Percentiles rank a stretch among this genome's conserved stretches.
Evolutionary conservation across 2,329 filamentous ascomycete species (phyloP).

Genomic region (Neurospora crassa): DNA sequence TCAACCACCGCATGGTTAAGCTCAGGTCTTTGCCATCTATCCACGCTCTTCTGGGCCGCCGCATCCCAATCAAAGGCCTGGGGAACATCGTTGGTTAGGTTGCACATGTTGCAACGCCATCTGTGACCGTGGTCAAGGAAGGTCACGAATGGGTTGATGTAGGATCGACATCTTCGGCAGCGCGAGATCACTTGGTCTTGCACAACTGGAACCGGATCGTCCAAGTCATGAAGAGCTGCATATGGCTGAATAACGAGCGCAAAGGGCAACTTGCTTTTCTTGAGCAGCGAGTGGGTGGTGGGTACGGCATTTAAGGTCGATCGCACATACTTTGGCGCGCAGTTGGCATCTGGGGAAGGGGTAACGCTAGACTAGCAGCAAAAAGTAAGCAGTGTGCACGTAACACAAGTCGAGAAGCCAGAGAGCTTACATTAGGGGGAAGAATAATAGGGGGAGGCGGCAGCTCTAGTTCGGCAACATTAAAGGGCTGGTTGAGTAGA

Average conservation of each 20-base stretch:
- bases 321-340: constrained; percentile 85
- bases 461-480: constrained; percentile 83
- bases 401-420: not conserved
- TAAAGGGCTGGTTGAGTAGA: constrained; percentile 85
- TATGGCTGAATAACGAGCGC: constrained; percentile 96
- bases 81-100: constrained; percentile 96
- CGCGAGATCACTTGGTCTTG: constrained; percentile 96
- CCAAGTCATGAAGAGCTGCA: constrained; percentile 80
- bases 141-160: constrained; percentile 95
- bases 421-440: constrained; percentile 71
- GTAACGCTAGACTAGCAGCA: constrained; percentile 68
- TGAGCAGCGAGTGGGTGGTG: constrained; percentile 82
- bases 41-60: constrained; percentile 78
- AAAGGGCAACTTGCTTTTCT: constrained; percentile 94
- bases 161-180: constrained; percentile 89
- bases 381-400: constrained; percentile 27
- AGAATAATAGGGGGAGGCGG: constrained; percentile 86
- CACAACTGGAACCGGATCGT: constrained; percentile 84
- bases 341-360: constrained; percentile 83
- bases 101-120: constrained; percentile 99
- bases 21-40: constrained; percentile 85
- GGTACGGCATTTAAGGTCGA: constrained; percentile 93
- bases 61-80: constrained; percentile 99
- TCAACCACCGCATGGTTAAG: constrained; percentile 96
- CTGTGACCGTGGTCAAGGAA: constrained; percentile 95